These are phyloP conservation scores for Umbelopsis ramanniana DNA, from an alignment of 192 early-diverging fungal species.

Conservation along the genomic window DNA sequence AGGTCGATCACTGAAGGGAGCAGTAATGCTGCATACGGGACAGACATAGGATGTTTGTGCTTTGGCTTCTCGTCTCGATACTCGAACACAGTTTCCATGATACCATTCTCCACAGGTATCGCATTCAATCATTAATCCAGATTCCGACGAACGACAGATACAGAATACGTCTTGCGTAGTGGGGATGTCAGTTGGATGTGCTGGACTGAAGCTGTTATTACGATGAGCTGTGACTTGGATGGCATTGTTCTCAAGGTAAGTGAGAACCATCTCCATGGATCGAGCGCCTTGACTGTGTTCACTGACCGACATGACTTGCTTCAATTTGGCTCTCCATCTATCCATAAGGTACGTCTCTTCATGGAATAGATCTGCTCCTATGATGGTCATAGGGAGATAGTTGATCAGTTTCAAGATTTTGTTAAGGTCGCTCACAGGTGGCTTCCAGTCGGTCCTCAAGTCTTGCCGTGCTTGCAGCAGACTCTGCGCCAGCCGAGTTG, in stretches of 20 bases:
- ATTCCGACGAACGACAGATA: slow-evolving; percentile 62
- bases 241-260: slow-evolving; percentile 20
- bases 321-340: slow-evolving; percentile 7
- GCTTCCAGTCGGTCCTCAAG: slow-evolving; percentile 10
- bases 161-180: slow-evolving; percentile 47
- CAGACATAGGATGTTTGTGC: slow-evolving; percentile 56
- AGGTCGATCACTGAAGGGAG: slow-evolving; percentile 24
- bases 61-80: slow-evolving; percentile 49
- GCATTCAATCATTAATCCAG: slow-evolving; percentile 72
- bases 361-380: slow-evolving; percentile 1
- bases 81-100: slow-evolving; percentile 61
- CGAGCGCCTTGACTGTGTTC: slow-evolving; percentile 20
- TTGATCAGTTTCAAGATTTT: slow-evolving; percentile 7
- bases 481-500: neutral
- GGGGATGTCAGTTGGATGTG: neutral
- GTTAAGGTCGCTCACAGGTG: slow-evolving; percentile 11
- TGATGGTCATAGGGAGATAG: neutral
- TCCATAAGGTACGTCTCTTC: slow-evolving; percentile 6
- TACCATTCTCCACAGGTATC: slow-evolving; percentile 70
- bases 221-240: slow-evolving; percentile 12
- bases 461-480: neutral
- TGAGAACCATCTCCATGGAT: neutral
- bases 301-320: slow-evolving; percentile 1
- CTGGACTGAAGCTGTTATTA: neutral
- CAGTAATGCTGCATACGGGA: slow-evolving; percentile 52